Base-by-base conservation (phyloP, 2,329 filamentous ascomycete genomes). In the Drechmeria coniospora region DNA sequence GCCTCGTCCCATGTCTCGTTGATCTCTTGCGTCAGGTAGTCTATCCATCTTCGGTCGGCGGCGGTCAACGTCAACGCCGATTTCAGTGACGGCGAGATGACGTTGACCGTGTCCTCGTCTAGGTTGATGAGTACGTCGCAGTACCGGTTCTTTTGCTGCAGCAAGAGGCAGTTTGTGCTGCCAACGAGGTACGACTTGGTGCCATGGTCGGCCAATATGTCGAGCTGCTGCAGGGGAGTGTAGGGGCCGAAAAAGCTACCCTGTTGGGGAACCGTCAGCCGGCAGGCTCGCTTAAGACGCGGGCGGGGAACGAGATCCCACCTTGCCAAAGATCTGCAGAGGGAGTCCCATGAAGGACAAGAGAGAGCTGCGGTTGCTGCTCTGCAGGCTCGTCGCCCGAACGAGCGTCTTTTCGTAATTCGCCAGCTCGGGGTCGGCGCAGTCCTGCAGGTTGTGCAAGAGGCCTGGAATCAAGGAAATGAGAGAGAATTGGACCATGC, bases 111-210 rank as follows among this genome's bases (percentile, higher is more conserved):
- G 39, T 79, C 72, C 37, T 94, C 86, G 49, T 98, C 90, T 13
- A 98, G 74, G 47, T 98, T 94, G 48, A 98, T 84, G 34, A 98
- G 65, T 20, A 95, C 83, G 46, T 98, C 90, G 50, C 84, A 92
- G 51, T 98, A 95, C 24, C 84, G 74, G 48, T 98, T 87, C 50
- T 76, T 92, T 50, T 98, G 90, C 45, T 94, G 86, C 8, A 98
- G 60, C 19, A 98, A 65, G 15, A 98, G 64, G 5, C 84, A 92
- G 51, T 98, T 98, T 21, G 90, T 98, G 39, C 86, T 94, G 36
- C 90, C 90, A 32, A 98, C 86, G 29, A 98, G 79, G 45, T 95
- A 98, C 2, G 87, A 94, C 56, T 93, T 95, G 13, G 90, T 95
- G 23, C 83, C 81, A 42, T 83, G 75, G 53, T 95, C 87, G 28